These are phyloP conservation scores for Groenewaldozyma tartarivorans DNA, from an alignment of 805 yeast genomes.

Conservation along the genomic window DNA sequence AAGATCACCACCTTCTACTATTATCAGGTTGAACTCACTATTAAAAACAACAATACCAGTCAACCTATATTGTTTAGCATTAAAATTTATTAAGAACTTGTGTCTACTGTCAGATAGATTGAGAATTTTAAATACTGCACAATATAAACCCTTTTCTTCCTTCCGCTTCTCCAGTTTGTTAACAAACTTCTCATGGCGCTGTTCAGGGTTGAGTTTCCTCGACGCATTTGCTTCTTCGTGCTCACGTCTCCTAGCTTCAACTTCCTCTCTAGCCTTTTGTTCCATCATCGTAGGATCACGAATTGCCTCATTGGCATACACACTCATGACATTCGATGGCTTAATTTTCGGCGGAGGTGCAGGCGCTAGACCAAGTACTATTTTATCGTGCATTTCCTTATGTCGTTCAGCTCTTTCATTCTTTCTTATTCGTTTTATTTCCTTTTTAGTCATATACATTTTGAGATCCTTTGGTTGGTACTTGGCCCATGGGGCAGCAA, in stretches of 20 bases:
- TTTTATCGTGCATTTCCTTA: constrained; percentile 66
- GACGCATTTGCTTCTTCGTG: constrained; percentile 56
- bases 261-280: constrained; percentile 55
- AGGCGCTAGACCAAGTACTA: constrained; percentile 71
- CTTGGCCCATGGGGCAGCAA: constrained; percentile 49
- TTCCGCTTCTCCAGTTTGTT: constrained; percentile 38
- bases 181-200: constrained; percentile 41
- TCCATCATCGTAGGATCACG: constrained; percentile 86
- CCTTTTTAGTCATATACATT: constrained; percentile 64
- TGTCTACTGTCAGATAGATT: constrained; percentile 55
- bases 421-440: constrained; percentile 61
- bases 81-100: constrained; percentile 63
- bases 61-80: constrained; percentile 64
- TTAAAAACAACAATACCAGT: constrained; percentile 42
- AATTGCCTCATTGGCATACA: constrained; percentile 74
- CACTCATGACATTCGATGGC: constrained; percentile 75
- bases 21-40: constrained; percentile 41
- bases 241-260: constrained; percentile 44
- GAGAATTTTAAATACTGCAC: constrained; percentile 51
- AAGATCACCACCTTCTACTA: constrained; percentile 68
- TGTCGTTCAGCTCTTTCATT: constrained; percentile 54
- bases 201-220: constrained; percentile 53
- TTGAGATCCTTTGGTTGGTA: constrained; percentile 34
- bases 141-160: constrained; percentile 40
- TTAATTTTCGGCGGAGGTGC: constrained; percentile 88